These are phyloP conservation scores for Senna tora DNA, from an alignment of 306 rosid genomes.

Conservation along the genomic window DNA sequence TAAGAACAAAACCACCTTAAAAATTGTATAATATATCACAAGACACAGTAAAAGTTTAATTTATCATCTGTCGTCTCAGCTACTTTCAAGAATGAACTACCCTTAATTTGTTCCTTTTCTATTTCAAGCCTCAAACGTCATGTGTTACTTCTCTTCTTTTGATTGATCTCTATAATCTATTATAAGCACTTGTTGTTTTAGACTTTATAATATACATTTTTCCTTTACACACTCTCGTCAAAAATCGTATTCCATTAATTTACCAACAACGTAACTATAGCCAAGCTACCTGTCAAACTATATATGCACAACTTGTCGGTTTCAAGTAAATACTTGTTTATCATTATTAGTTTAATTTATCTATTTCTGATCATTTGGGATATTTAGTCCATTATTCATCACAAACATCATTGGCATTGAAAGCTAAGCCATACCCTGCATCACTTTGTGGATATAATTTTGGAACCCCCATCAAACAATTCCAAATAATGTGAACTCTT, in stretches of 20 bases:
- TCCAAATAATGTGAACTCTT: conserved; percentile 1
- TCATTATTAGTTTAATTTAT: conserved; percentile 11
- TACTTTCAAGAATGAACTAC: conserved; percentile 37
- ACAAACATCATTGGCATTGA: conserved; percentile 31
- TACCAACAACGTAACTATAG: neutral
- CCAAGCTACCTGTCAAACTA: conserved; percentile 33
- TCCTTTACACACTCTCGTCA: neutral
- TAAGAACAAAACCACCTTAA: conserved; percentile 27
- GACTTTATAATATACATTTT: neutral
- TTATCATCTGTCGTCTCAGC: conserved; percentile 31
- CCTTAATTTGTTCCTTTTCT: conserved; percentile 23
- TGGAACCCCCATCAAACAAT: conserved; percentile 34
- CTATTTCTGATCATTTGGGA: conserved; percentile 15
- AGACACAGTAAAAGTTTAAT: conserved; percentile 17
- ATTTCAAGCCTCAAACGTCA: conserved; percentile 40
- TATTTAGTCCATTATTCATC: conserved; percentile 5
- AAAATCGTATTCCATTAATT: neutral
- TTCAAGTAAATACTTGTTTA: conserved; percentile 25
- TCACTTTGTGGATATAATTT: conserved; percentile 38
- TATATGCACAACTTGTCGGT: conserved; percentile 15
- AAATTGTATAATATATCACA: neutral
- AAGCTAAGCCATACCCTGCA: conserved; percentile 27
- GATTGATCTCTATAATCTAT: conserved; percentile 18
- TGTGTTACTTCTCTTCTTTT: conserved; percentile 20
- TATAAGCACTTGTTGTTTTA: neutral